Conservation (phyloP, 106 monocot species). For the Triglochin maritima region DNA sequence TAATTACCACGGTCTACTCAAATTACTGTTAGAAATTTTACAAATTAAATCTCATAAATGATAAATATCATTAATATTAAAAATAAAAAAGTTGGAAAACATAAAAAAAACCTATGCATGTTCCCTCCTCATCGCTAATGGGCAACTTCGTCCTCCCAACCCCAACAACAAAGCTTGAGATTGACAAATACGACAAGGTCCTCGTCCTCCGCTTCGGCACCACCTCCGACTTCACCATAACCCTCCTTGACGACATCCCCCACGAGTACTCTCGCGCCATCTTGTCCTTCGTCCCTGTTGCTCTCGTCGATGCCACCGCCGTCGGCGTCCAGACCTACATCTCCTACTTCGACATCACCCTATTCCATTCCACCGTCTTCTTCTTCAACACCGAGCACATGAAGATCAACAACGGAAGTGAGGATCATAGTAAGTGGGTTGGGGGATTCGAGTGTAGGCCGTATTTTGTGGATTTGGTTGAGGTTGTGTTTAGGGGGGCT, state of each 20-base stretch:
- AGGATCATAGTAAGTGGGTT: slow-evolving; percentile 96
- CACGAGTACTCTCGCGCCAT: slow-evolving; percentile 48
- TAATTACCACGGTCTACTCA: too few species aligned
- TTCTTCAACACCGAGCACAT: slow-evolving; percentile 99
- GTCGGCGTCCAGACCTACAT: slow-evolving; percentile 79
- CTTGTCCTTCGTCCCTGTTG: slow-evolving; percentile 56
- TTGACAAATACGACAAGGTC: slow-evolving; percentile 67
- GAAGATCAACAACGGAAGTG: slow-evolving; percentile 96
- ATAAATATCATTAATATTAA: too few species aligned
- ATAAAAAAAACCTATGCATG: too few species aligned
- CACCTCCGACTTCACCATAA: slow-evolving; percentile 3
- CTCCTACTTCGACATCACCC: slow-evolving; percentile 72
- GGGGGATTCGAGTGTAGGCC: slow-evolving; percentile 77
- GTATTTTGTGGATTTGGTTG: slow-evolving; percentile 91
- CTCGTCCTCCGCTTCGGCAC: slow-evolving; percentile 86
- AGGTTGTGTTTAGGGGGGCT: slow-evolving; percentile 87
- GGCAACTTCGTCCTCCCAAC: slow-evolving; percentile 33
- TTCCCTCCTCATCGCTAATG: too few species aligned
- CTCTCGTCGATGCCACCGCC: slow-evolving; percentile 64
- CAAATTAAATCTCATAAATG: too few species aligned
- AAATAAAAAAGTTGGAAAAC: too few species aligned
- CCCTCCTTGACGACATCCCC: slow-evolving; percentile 52
- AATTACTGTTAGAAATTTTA: too few species aligned
- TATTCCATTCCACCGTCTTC: slow-evolving; percentile 74
- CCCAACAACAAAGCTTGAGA: slow-evolving; percentile 50